Percentiles rank a stretch among this genome's conserved stretches.
phyloP scores from a whole-genome alignment of 192 early-diverging fungal species.

The Irineochytrium annulatum region DNA sequence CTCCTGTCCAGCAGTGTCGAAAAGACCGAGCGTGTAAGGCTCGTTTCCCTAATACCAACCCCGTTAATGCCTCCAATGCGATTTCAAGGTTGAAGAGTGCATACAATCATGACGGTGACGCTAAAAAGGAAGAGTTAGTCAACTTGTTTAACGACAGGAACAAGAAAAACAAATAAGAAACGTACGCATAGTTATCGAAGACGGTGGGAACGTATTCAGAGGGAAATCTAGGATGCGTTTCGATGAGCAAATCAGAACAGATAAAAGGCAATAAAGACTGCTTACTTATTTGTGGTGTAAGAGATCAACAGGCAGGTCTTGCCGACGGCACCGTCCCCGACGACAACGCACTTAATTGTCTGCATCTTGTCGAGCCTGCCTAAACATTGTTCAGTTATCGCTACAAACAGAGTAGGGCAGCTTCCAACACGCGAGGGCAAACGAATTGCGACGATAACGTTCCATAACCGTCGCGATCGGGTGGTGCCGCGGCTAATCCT shows the following conservation, averaged over 20 bases:
- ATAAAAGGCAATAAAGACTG: too few species aligned
- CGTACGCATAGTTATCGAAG: conserved; percentile 99
- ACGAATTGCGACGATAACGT: too few species aligned
- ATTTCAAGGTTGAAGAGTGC: conserved; percentile 18
- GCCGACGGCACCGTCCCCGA: conserved; percentile 65
- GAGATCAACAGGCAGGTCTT: conserved; percentile 93
- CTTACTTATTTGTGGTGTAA: conserved; percentile 78
- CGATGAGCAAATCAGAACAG: too few species aligned
- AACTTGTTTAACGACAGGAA: too few species aligned
- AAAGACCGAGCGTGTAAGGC: conserved; percentile 90
- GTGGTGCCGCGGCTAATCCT: too few species aligned
- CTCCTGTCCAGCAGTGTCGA: conserved; percentile 96
- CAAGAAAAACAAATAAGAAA: too few species aligned
- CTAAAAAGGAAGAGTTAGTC: too few species aligned
- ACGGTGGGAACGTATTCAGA: conserved; percentile 95
- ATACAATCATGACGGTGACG: conserved; percentile 97
- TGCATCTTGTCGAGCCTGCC: too few species aligned
- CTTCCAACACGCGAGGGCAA: too few species aligned
- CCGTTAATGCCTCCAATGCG: background rate
- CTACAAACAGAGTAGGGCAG: too few species aligned
- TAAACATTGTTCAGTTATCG: too few species aligned
- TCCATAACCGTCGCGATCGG: too few species aligned
- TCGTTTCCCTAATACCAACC: conserved; percentile 85
- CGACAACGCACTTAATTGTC: conserved; percentile 68
- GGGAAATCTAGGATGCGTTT: conserved; percentile 89